Evolutionary conservation across 495 filamentous ascomycete species (phyloP).

Genomic region (Sphaerosporella brunnea): DNA sequence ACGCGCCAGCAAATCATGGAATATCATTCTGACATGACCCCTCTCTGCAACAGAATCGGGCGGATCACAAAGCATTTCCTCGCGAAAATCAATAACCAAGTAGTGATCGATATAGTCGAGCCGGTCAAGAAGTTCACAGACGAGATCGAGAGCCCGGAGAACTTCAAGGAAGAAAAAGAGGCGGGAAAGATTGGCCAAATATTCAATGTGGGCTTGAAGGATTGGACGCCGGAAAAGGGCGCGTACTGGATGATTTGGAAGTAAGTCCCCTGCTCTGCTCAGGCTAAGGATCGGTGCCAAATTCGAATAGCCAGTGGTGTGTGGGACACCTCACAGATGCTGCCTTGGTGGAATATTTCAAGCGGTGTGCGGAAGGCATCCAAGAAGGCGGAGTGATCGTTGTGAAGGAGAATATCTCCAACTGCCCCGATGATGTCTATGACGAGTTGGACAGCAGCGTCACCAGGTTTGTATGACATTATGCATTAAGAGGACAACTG

Average conservation of each 20-base stretch:
- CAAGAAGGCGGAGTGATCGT: constrained; percentile 43
- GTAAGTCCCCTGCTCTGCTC: constrained; percentile 13
- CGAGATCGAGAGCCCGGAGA: constrained; percentile 28
- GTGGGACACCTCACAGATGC: constrained; percentile 73
- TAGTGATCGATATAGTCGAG: constrained; percentile 37
- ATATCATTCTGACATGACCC: neutral
- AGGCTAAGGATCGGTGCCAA: neutral
- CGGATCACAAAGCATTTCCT: constrained; percentile 36
- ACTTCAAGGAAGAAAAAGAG: constrained; percentile 20
- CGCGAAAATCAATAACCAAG: constrained; percentile 25
- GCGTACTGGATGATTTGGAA: constrained; percentile 42
- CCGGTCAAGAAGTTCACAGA: constrained; percentile 42
- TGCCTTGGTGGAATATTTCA: constrained; percentile 51
- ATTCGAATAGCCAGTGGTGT: constrained; percentile 67
- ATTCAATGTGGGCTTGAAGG: constrained; percentile 56
- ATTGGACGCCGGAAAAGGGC: constrained; percentile 43
- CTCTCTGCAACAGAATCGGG: constrained; percentile 35
- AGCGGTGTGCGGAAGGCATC: constrained; percentile 40
- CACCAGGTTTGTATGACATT: constrained; percentile 13
- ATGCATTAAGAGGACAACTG: no score
- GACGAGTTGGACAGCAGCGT: constrained; percentile 61
- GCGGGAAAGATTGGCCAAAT: constrained; percentile 38
- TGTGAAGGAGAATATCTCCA: constrained; percentile 75
- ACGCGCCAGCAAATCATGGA: constrained; percentile 8
- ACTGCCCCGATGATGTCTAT: constrained; percentile 45